Evolutionary conservation across 352 stramenopile species (phyloP).

Genomic region (Phytopythium mirpurense): DNA sequence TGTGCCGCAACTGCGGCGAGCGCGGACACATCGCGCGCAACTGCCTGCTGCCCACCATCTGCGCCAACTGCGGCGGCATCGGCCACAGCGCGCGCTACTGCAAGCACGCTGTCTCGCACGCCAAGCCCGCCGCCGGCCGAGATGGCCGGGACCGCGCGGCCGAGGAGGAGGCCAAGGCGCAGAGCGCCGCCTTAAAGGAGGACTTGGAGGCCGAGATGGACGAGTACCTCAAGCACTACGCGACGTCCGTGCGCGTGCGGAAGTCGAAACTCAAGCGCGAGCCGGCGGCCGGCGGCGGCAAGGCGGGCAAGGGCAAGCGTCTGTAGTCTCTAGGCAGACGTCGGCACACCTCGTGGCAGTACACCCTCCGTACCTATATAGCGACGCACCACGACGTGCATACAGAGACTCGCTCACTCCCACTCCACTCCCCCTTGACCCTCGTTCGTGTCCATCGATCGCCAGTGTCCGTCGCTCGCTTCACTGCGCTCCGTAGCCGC

Average conservation of each 20-base stretch:
- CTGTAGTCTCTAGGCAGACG: slow-evolving; percentile 3
- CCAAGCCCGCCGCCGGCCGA: slow-evolving; percentile 8
- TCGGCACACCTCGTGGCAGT: no score
- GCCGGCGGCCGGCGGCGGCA: slow-evolving; percentile 1
- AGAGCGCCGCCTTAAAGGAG: slow-evolving; percentile 42
- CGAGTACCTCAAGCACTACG: slow-evolving; percentile 30
- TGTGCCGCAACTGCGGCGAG: slow-evolving; percentile 78
- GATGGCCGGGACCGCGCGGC: slow-evolving; percentile 11
- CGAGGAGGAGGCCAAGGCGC: slow-evolving; percentile 18
- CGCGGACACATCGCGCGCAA: slow-evolving; percentile 57
- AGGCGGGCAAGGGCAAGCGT: background rate
- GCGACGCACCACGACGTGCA: slow-evolving; percentile 13
- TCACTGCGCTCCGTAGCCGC: slow-evolving; percentile 82
- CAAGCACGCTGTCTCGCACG: slow-evolving; percentile 19
- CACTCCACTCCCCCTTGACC: no score
- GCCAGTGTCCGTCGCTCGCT: no score
- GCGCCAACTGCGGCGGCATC: slow-evolving; percentile 70
- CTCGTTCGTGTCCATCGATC: no score
- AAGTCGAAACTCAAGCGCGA: slow-evolving; percentile 10
- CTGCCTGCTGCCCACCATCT: slow-evolving; percentile 72
- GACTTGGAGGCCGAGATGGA: slow-evolving; percentile 64
- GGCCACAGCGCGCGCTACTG: slow-evolving; percentile 53
- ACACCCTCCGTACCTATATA: slow-evolving; percentile 7
- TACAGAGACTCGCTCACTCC: no score
- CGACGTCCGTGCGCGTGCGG: slow-evolving; percentile 14